These are phyloP conservation scores for Starmerella stigmatis DNA, from an alignment of 805 yeast genomes.

Conservation along the genomic window DNA sequence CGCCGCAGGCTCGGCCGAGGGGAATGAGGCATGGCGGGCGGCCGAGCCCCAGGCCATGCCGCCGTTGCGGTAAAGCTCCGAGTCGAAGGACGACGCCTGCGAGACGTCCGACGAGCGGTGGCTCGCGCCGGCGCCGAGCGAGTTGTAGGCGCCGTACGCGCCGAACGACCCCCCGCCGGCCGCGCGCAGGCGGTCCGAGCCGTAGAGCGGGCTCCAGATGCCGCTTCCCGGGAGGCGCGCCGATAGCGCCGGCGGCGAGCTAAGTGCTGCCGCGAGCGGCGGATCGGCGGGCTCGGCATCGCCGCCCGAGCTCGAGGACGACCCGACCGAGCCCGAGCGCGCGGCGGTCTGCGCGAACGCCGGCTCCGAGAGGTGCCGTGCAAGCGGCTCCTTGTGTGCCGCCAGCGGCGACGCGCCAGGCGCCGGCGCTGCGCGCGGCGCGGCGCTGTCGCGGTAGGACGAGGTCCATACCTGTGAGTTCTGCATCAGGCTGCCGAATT, in stretches of 20 bases:
- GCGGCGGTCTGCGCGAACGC: too few relatives aligned
- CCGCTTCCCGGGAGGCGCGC: background rate
- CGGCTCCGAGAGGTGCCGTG: background rate
- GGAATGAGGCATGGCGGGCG: conserved; percentile 14
- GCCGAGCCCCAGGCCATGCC: conserved; percentile 27
- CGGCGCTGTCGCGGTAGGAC: background rate
- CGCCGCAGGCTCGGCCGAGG: conserved; percentile 4
- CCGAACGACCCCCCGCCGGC: conserved; percentile 19
- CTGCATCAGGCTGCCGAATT: conserved; percentile 11
- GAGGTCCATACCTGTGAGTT: conserved; percentile 15
- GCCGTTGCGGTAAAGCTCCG: conserved; percentile 22
- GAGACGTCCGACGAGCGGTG: conserved; percentile 11
- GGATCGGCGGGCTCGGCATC: background rate
- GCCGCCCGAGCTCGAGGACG: background rate
- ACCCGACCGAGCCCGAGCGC: too few relatives aligned
- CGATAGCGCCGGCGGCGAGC: background rate
- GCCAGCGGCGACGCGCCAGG: background rate
- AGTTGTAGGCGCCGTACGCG: conserved; percentile 12
- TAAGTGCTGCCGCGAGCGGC: background rate
- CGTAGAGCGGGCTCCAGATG: conserved; percentile 4
- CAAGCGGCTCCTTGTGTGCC: background rate
- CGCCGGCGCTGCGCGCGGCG: background rate
- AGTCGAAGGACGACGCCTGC: conserved; percentile 18
- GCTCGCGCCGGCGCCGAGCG: conserved; percentile 4
- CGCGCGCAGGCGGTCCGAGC: background rate